phyloP scores from a whole-genome alignment of 1,284 basidiomycete species.

The Bjerkandera adusta region DNA sequence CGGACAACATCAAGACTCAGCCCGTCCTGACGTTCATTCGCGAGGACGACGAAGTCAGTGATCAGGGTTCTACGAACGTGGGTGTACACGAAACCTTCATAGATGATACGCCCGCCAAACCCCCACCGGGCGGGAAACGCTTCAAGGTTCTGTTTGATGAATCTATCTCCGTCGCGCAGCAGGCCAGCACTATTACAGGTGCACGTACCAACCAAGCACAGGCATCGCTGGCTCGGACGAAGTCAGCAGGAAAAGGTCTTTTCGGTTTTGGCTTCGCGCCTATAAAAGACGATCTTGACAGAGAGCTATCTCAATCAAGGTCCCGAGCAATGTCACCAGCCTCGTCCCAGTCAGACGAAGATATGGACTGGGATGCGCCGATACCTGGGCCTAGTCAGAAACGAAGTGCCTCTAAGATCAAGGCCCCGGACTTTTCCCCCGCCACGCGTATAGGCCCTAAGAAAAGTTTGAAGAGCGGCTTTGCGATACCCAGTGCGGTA shows the following conservation, averaged over 20 bases:
- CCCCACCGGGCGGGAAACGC: constrained; percentile 46
- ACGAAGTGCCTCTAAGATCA: constrained; percentile 14
- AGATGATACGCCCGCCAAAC: constrained; percentile 69
- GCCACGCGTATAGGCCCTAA: constrained; percentile 8
- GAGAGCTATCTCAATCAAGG: constrained; percentile 13
- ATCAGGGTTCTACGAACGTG: constrained; percentile 37
- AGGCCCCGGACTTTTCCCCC: constrained; percentile 8
- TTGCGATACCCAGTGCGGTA: constrained; percentile 21
- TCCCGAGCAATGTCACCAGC: constrained; percentile 28
- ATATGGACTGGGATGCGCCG: constrained; percentile 22
- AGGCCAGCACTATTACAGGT: constrained; percentile 10
- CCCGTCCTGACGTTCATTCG: constrained; percentile 1
- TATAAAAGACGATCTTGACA: background rate
- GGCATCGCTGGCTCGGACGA: constrained; percentile 17
- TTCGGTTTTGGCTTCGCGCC: constrained; percentile 15
- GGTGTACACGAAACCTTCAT: constrained; percentile 44
- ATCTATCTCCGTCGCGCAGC: constrained; percentile 6
- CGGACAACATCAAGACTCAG: background rate
- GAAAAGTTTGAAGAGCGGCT: constrained; percentile 19
- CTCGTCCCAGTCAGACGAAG: constrained; percentile 25
- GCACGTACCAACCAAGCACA: constrained; percentile 8
- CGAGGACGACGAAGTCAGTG: constrained; percentile 18
- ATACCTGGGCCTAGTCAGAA: constrained; percentile 20
- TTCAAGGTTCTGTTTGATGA: constrained; percentile 73
- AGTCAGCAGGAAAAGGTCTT: constrained; percentile 17